Base-by-base conservation (phyloP, 257 asterid genomes). In the Solanum peruvianum region DNA sequence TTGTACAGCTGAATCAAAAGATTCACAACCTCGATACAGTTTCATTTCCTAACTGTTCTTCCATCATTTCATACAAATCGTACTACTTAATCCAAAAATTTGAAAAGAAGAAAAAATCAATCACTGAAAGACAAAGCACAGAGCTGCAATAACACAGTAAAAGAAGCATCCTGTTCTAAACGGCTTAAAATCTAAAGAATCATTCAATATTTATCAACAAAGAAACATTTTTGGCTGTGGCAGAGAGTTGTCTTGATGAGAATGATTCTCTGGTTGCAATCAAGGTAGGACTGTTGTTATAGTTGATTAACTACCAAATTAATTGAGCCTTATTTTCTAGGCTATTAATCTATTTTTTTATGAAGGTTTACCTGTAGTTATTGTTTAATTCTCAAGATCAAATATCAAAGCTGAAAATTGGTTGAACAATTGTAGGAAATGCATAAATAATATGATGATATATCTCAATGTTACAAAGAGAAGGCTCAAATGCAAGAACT, bases 221-320 rank as follows among this genome's bases (percentile, higher is more conserved):
- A 3, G 62, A 52, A 23, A 52, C 62, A 52, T 16, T 52, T 16
- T 52, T 52, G 67, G 89, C 89, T 64, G 83, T 87, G 9, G 88
- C 86, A 15, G 90, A 88, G 73, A 85, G 85, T 80, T 86, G 67
- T 86, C 66, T 92, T 35, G 45, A 89, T 44, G 91, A 91, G 47
- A 88, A 89, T 62, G 91, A 88, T 13, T 64, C 82, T 2, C 92
- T 89, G 21, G 84, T 15, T 39, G 85, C 66, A 64, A 86, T 73
- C 85, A 88, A 92, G 93, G 47, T 71, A 9, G 13, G 45, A 18
- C 80, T 18, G 15, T 10, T 71, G 78, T 71, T 71, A 18, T 4
- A 16, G 78, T 8, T 16, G 78, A 58, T 70, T 71, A 71, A 35
- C n/a, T 35, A 8, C 6, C 41, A 69, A 69, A 69, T 60, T 60